Evolutionary conservation across 1,139 yeast genomes (phyloP), one percentile per base, ranked within the genome.

Genomic region (Hemisphaericaspora xylofermentans): DNA sequence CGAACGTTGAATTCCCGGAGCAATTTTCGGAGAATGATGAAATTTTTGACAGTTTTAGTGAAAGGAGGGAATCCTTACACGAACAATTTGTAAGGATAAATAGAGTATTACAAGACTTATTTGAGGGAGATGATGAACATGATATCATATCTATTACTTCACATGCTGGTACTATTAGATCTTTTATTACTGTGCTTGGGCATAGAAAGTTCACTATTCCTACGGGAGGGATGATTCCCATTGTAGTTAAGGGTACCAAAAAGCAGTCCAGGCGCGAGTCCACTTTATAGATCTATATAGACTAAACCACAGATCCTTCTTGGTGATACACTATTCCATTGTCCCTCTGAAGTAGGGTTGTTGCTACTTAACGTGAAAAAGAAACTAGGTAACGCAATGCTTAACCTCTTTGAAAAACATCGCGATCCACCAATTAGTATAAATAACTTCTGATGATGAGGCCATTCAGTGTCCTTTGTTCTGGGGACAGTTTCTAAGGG

Each of bases 151-250:
- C 76, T 35, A 65, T 78, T 13, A 80, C 88, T 0, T 74, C 82
- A 8, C 88, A 82, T 55, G 80, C 86, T 1, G 88, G 87, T 1
- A 75, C 80, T 6, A 80, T 81, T 21, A 58, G 82, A 43, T 71
- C 80, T n/a, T 66, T 82, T 33, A 59, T 82, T 19, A 68, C 79
- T n/a, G 85, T 76, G 2, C 53, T 74, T n/a, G 74, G 74, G 2
- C 88, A 82, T 54, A 59, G 84, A 40, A 65, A 64, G 37, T 82
- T 80, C 51, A 68, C 79, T 16, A 69, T 82, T 28, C 73, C 78
- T 10, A 80, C 86, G 0, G 88, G 87, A 0, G 87, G 85, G 4
- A 78, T 82, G 78, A 72, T 82, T 21, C 87, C 88, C 1, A 68
- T 81, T 14, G 71, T 82, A 15, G 72, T 82, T 8, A 72, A 68